Percentiles rank a stretch among this genome's conserved stretches.
Evolutionary conservation across 2,329 filamentous ascomycete species (phyloP).

Genomic region (Calycina herbarum): DNA sequence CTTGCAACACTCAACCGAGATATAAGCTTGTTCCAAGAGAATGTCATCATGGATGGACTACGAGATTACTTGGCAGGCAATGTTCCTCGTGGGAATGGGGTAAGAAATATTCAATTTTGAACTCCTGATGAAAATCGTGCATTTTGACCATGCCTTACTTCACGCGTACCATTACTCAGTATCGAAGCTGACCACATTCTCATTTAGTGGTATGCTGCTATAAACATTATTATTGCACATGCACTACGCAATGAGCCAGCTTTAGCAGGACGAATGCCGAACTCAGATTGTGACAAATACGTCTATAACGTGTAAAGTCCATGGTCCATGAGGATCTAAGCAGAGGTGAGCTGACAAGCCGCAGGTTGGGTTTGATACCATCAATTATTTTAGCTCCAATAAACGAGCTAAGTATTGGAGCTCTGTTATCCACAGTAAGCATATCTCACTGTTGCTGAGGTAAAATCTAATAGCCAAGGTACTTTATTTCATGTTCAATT

Average conservation of each 20-base stretch:
- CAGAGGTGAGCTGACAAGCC: no score
- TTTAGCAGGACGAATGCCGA: background rate
- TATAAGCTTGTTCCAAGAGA: constrained; percentile 16
- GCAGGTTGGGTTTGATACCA: constrained; percentile 15
- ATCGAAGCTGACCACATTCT: background rate
- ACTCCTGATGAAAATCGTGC: background rate
- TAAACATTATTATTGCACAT: constrained; percentile 23
- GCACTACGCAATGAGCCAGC: background rate
- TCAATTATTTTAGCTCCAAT: constrained; percentile 16
- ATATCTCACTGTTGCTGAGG: background rate
- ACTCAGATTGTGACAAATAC: constrained; percentile 14
- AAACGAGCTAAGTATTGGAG: constrained; percentile 15
- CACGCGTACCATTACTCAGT: background rate
- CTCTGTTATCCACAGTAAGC: constrained; percentile 17
- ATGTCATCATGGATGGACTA: constrained; percentile 16
- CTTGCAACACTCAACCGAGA: constrained; percentile 14
- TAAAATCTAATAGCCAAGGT: constrained; percentile 9
- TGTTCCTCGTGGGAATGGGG: constrained; percentile 8
- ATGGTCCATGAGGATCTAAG: no score
- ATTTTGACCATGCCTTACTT: background rate
- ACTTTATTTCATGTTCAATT: constrained; percentile 20
- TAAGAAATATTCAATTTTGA: background rate
- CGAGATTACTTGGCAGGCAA: constrained; percentile 15
- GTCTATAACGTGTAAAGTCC: constrained; percentile 15
- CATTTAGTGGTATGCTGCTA: constrained; percentile 16